A percentile compares a stretch with the other conserved stretches of the same genome.
phyloP scores from a whole-genome alignment of 1,284 basidiomycete genomes.

The Rhodotorula sp. region DNA sequence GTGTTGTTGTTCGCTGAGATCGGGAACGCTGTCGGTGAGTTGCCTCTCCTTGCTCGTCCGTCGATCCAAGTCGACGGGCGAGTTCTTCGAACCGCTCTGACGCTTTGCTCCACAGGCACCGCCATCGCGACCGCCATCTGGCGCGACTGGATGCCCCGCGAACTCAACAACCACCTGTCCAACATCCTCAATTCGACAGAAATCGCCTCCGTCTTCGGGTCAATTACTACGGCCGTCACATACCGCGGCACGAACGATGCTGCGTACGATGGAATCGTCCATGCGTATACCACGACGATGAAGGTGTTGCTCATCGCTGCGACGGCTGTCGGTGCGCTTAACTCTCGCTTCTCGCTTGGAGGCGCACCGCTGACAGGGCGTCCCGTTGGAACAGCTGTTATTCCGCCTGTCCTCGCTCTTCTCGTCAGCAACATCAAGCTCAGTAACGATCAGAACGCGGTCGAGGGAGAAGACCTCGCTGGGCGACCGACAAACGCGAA shows the following conservation, averaged over 20 bases:
- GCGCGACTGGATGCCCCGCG: slow-evolving; percentile 38
- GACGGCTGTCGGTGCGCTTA: slow-evolving; percentile 48
- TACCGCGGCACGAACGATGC: slow-evolving; percentile 44
- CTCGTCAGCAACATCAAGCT: slow-evolving; percentile 38
- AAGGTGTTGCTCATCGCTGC: slow-evolving; percentile 57
- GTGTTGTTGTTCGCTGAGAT: slow-evolving; percentile 76
- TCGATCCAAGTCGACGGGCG: too few species aligned
- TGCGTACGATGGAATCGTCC: slow-evolving; percentile 16
- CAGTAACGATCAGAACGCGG: slow-evolving; percentile 37
- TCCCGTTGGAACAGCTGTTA: slow-evolving; percentile 12
- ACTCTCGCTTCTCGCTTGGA: background rate
- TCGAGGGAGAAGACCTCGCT: slow-evolving; percentile 37
- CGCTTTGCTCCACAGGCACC: slow-evolving; percentile 52
- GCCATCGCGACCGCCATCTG: slow-evolving; percentile 57
- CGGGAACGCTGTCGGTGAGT: slow-evolving; percentile 59
- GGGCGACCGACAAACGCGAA: slow-evolving; percentile 10
- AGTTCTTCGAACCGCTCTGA: too few species aligned
- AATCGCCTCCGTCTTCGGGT: slow-evolving; percentile 28
- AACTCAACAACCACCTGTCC: slow-evolving; percentile 36
- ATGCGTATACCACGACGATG: slow-evolving; percentile 57
- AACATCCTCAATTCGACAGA: slow-evolving; percentile 32
- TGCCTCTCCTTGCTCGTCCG: too few species aligned
- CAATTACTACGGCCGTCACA: slow-evolving; percentile 45
- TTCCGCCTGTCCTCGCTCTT: slow-evolving; percentile 38
- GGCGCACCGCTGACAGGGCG: background rate